Base-by-base conservation (phyloP, 768 basidiomycete genomes). In the Cubamyces lactineus region DNA sequence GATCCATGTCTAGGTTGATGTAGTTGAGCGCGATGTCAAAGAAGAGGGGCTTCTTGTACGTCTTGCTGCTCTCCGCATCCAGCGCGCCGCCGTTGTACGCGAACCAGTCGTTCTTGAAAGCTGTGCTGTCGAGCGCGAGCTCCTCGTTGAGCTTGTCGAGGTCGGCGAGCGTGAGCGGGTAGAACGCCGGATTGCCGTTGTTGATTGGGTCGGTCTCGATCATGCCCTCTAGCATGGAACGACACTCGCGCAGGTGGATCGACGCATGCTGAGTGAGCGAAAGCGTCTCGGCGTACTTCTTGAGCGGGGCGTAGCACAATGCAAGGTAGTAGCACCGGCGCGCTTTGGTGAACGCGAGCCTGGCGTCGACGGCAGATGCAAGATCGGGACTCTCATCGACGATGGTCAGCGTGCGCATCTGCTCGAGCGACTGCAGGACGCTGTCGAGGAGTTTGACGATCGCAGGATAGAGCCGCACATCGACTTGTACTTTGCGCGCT, bases 1-100 rank as follows among this genome's bases (percentile, higher is more conserved):
- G 77, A 47, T 92, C 89, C 86, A 95, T 88, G 69, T 95, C 91
- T 61, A 94, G 74, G 65, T 91, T 86, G 57, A 93, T 87, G 70
- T 96, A 97, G 75, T 96, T 97, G 69, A 95, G 85, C 17, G 94
- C 95, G 63, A 94, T 90, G 72, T 97, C 92, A 75, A 96, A 97
- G 79, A 98, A 97, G 42, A 94, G 69, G 16, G 93, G 92, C 71
- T 96, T 96, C 77, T 88, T 87, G 70, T 87, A 78, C 41, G 79
- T 73, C 68, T 81, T 79, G 51, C 78, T 70, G 50, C 82, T 79
- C 0, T 56, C 69, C 6, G 72, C 71, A 13, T 78, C 73, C 38
- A 76, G 67, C 6, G 66, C 57, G 2, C 92, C 92, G 2, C 92
- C 91, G 68, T 92, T 92, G 71, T 81, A 82, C 1, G 85, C 80